phyloP scores from a whole-genome alignment of 129 eudicot genomes.

The Silybum marianum region DNA sequence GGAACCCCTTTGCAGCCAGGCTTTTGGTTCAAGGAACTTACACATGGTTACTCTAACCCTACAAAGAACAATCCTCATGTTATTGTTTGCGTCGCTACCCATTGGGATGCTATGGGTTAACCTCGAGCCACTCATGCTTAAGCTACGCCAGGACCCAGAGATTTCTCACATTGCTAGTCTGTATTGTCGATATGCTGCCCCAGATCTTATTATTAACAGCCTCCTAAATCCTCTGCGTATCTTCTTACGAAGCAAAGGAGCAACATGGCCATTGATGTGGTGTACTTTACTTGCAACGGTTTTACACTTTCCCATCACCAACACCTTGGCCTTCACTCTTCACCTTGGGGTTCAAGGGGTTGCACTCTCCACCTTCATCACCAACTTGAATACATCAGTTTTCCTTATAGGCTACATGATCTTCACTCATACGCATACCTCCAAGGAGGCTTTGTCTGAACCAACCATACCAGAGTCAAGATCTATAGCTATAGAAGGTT shows the following conservation, averaged over 20 bases:
- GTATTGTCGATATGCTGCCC: conserved; percentile 73
- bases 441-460: conserved; percentile 32
- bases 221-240: conserved; percentile 88
- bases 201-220: conserved; percentile 89
- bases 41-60: conserved; percentile 55
- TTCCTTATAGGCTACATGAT: conserved; percentile 59
- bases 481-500: conserved; percentile 19
- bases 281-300: conserved; percentile 64
- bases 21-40: conserved; percentile 80
- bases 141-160: conserved; percentile 71
- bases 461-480: conserved; percentile 38
- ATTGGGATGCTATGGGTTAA: conserved; percentile 80
- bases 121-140: conserved; percentile 82
- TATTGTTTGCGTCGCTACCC: conserved; percentile 68
- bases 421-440: conserved; percentile 40
- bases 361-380: conserved; percentile 66
- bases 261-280: conserved; percentile 90
- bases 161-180: conserved; percentile 70
- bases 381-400: conserved; percentile 63
- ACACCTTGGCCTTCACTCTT: conserved; percentile 66
- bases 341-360: conserved; percentile 77
- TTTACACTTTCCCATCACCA: conserved; percentile 67
- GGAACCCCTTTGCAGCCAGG: conserved; percentile 99
- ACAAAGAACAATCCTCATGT: conserved; percentile 66
- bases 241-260: conserved; percentile 84